Evolutionary conservation across 345 rosid species (phyloP).

Genomic region (Pelargonium nanum): DNA sequence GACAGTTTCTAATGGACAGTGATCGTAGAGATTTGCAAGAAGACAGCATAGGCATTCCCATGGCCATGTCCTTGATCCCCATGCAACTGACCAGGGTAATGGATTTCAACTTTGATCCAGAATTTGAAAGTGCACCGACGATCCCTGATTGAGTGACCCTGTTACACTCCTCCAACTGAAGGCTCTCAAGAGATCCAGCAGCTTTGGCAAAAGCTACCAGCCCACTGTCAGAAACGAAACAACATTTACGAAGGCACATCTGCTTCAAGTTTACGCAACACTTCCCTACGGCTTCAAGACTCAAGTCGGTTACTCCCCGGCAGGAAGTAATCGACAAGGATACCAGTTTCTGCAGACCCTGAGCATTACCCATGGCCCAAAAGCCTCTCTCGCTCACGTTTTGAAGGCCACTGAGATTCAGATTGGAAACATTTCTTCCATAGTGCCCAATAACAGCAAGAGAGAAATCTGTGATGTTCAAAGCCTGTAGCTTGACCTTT

Average conservation of each 20-base stretch:
- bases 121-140: conserved; percentile 35
- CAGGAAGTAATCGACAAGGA: conserved; percentile 48
- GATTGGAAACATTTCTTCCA: conserved; percentile 40
- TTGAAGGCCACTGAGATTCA: conserved; percentile 37
- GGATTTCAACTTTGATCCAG: conserved; percentile 41
- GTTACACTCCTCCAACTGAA: conserved; percentile 59
- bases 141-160: conserved; percentile 43
- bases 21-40: conserved; percentile 39
- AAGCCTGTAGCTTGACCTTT: conserved; percentile 55
- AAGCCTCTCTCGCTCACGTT: conserved; percentile 63
- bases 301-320: conserved; percentile 49
- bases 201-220: conserved; percentile 39
- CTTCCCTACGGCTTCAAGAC: conserved; percentile 52
- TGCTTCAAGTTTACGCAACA: conserved; percentile 53
- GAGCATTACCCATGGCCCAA: conserved; percentile 80
- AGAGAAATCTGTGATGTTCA: conserved; percentile 64
- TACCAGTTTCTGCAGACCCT: conserved; percentile 39
- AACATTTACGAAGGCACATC: conserved; percentile 52
- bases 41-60: conserved; percentile 16
- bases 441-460: conserved; percentile 71
- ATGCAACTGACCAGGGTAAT: conserved; percentile 45
- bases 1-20: conserved; percentile 49
- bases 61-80: conserved; percentile 46
- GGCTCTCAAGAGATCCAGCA: conserved; percentile 49
- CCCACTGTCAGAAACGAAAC: conserved; percentile 52